Evolutionary conservation across 257 asterid species (phyloP).

Genomic region (Solanum pennellii): DNA sequence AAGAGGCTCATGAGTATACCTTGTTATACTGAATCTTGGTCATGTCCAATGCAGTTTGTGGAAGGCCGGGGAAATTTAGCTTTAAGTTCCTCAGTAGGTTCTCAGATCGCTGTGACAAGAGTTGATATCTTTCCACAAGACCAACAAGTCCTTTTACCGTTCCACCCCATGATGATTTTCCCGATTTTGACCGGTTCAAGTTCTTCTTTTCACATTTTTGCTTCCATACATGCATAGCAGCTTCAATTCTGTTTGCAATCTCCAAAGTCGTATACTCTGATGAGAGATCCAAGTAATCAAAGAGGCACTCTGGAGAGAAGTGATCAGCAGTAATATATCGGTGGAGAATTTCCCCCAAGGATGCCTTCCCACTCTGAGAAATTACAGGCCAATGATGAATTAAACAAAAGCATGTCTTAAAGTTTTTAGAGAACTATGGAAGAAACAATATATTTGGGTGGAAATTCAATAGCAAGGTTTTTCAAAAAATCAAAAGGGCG

Average conservation of each 20-base stretch:
- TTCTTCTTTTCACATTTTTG: conserved; percentile 45
- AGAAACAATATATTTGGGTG: neutral
- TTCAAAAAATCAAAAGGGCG: neutral
- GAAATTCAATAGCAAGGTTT: neutral
- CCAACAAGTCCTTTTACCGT: conserved; percentile 40
- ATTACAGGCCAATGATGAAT: neutral
- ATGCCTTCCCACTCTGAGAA: conserved; percentile 73
- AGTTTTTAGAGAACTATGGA: neutral
- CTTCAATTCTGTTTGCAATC: conserved; percentile 68
- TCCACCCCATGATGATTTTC: conserved; percentile 53
- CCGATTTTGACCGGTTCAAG: conserved; percentile 20
- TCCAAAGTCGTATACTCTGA: conserved; percentile 69
- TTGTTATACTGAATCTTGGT: conserved; percentile 77
- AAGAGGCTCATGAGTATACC: conserved; percentile 25
- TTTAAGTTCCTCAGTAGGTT: conserved; percentile 60
- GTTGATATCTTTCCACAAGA: conserved; percentile 47
- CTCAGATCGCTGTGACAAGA: conserved; percentile 63
- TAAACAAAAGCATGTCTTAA: neutral
- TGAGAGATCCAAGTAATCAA: conserved; percentile 65
- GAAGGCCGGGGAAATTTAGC: conserved; percentile 71
- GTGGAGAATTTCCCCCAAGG: conserved; percentile 69
- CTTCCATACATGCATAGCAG: conserved; percentile 70
- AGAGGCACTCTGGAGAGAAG: conserved; percentile 66
- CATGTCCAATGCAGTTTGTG: conserved; percentile 70
- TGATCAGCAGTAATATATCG: conserved; percentile 58